Percentiles rank a stretch among this genome's conserved stretches.
Conservation (phyloP, 2,329 filamentous ascomycete genomes). For the Venturia carpophila region DNA sequence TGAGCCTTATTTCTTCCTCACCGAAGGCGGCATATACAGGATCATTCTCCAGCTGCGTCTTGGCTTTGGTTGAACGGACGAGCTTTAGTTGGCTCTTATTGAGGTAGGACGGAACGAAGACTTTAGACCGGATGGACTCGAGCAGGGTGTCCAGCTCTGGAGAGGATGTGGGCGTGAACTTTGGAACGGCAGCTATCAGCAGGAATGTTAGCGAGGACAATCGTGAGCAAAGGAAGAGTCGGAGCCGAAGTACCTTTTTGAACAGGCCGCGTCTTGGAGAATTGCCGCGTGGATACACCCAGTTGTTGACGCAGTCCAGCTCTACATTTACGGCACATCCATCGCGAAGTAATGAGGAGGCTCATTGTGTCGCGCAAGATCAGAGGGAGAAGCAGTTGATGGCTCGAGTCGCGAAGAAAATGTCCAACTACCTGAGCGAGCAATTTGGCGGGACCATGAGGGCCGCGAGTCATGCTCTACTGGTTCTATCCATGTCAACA, state of each 20-base stretch:
- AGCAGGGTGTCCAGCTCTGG: conserved; percentile 48
- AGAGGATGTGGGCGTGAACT: conserved; percentile 47
- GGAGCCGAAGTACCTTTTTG: not conserved
- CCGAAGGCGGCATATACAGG: conserved; percentile 19
- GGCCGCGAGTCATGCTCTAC: not conserved
- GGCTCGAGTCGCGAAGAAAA: not conserved
- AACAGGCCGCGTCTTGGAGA: not conserved
- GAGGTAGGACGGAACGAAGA: conserved; percentile 57
- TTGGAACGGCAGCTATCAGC: conserved; percentile 24
- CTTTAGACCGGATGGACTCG: conserved; percentile 46
- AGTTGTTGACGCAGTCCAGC: not conserved
- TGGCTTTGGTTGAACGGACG: conserved; percentile 31
- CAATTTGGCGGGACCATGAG: not conserved
- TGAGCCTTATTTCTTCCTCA: conserved; percentile 31
- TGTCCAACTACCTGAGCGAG: too few relatives aligned
- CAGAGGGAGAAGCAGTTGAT: not conserved
- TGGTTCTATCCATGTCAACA: not conserved
- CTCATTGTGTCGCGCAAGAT: conserved; percentile 2
- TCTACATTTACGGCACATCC: not conserved
- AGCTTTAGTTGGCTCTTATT: conserved; percentile 45
- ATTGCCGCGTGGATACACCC: not conserved
- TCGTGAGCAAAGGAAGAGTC: not conserved
- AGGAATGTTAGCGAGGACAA: not conserved
- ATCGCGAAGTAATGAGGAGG: not conserved
- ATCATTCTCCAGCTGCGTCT: conserved; percentile 17